Evolutionary conservation across 176 grass and related monocot species (phyloP).

Genomic region (Aechmea fasciata): DNA sequence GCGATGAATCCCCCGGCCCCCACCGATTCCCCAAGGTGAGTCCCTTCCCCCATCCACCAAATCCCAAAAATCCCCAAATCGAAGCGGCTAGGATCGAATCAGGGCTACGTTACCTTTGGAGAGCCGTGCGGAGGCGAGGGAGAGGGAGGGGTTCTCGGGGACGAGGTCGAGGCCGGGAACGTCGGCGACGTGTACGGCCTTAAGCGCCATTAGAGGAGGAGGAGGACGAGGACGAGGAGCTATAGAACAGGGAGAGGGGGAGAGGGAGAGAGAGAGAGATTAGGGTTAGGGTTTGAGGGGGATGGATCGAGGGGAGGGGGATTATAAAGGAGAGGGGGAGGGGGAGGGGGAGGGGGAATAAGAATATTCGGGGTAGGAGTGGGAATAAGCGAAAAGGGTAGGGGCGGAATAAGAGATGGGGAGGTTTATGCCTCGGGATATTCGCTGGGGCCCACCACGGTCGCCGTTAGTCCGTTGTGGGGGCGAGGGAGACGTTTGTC

Average conservation of each 20-base stretch:
- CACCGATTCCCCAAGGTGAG: neutral
- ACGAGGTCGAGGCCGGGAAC: constrained; percentile 47
- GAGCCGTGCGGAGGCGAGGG: constrained; percentile 27
- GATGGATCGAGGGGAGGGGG: neutral
- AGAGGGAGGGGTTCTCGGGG: constrained; percentile 20
- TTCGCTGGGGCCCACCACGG: neutral
- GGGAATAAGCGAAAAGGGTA: neutral
- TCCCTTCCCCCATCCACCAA: no score
- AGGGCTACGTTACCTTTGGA: constrained; percentile 15
- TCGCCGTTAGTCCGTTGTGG: neutral
- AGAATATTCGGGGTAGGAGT: constrained; percentile 18
- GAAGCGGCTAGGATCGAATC: neutral
- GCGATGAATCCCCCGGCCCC: neutral
- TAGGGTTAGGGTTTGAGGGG: neutral
- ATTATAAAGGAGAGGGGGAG: neutral
- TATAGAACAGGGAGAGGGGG: no score
- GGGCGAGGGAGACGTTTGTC: neutral
- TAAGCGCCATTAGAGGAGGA: constrained; percentile 60
- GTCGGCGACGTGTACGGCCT: constrained; percentile 64
- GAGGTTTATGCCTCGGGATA: constrained; percentile 28
- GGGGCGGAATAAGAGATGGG: neutral
- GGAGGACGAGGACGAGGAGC: no score
- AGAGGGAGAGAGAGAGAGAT: neutral
- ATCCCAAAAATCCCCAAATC: neutral
- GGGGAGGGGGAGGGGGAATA: neutral